Evolutionary conservation across 495 filamentous ascomycete genomes (phyloP), one percentile per base, ranked within the genome.

Genomic region (Astrothelium subdiscretum): DNA sequence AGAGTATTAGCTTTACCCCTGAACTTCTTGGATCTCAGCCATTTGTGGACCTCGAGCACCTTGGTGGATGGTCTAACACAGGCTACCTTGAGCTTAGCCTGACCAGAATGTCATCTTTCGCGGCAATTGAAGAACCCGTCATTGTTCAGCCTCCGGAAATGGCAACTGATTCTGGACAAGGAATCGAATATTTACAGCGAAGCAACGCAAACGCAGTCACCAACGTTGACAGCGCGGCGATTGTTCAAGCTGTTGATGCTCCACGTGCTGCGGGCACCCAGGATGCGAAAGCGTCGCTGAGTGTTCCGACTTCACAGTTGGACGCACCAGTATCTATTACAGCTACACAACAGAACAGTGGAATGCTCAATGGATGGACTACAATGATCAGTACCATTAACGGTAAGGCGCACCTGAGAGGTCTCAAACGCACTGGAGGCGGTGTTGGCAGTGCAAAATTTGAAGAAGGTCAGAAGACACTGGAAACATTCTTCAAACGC

Each of bases 401-500:
- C 69, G 79, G 80, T 32, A 79, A 80, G 60, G 77, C 79, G 1
- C 91, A 96, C 72, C 79, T 96, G 5, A 70, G 76, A 52, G 83
- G 85, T 31, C 76, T 95, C 48, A 90, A 86, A 69, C 86, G 88
- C 65, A 89, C 88, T 24, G 77, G 84, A 57, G 87, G 87, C 22
- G 89, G 89, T 2, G 85, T 95, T 62, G 88, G 89, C 31, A 91
- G 88, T 69, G 76, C 86, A 42, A 77, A 80, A 60, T 82, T 87
- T 71, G 90, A 96, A 67, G 79, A 78, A 31, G 80, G 78, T 18
- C 91, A 95, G 70, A 81, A 81, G 68, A 88, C 80, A 2, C 77
- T 91, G 65, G 87, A 91, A 12, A 81, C 81, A n/a, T 95, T 95
- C 73, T 88, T 91, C 58, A 86, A 87, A 81, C 82, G 71, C 70